Evolutionary conservation across 2,329 filamentous ascomycete species (phyloP), one percentile per base, ranked within the genome.

Genomic region (Ophiocordyceps camponoti-saundersi): DNA sequence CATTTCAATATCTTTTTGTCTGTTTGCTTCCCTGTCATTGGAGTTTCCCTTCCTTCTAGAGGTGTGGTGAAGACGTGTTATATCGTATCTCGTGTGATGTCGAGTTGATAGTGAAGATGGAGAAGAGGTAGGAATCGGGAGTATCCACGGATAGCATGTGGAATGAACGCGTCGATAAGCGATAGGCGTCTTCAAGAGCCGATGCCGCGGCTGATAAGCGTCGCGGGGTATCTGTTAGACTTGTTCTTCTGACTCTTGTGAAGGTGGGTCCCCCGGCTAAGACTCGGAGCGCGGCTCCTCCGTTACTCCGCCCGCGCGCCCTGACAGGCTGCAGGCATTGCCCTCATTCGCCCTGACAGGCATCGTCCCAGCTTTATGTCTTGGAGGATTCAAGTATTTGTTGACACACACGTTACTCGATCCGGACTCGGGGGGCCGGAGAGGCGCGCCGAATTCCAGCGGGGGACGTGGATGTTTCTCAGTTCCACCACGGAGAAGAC

Each of bases 261-360:
- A 11, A 29, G 8, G 26, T 10, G 26, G 26, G 4, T 10, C 26
- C 26, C 26, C 26, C 26, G 26, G 26, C 26, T 29, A 34, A 34
- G 12, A 34, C 13, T 34, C 32, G 32, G 26, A 29, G 26, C 26
- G 26, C 26, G 32, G 32, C 32, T 34, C 16, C 32, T 34, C 32
- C 26, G 11, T 40, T 40, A 40, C 36, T 40, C 16, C 36, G 36
- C 7, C 36, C 12, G 26, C 36, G 16, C 36, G 36, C 20, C 22
- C 12, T 16, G 45, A 46, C 29, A 40, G 41, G 45, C 45, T 46
- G 23, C 45, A 46, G 45, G 45, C 45, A 46, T 46, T 34, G 22
- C 36, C 30, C 30, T 36, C n/a, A 40, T 40, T 40, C 36, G 36
- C 36, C 36, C 36, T 40, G 36, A 40, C 36, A 40, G 36, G 36